phyloP scores from a whole-genome alignment of 1,284 basidiomycete species.

The Coniferiporia sulphurascens region DNA sequence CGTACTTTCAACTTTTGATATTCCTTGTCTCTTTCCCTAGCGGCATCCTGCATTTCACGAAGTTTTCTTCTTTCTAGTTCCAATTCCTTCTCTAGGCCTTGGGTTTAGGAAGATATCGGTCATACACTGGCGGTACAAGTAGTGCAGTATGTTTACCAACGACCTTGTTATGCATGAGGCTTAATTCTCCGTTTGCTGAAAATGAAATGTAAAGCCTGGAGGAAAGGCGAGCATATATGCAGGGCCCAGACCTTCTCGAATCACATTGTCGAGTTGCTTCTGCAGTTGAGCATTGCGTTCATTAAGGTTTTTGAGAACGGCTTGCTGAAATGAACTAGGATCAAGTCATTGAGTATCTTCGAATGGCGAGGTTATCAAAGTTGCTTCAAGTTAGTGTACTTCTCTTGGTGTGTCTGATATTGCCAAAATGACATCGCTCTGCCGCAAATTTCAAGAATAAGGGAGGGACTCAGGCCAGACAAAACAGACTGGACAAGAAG shows the following conservation, averaged over 20 bases:
- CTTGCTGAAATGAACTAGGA: slow-evolving; percentile 72
- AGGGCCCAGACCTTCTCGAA: slow-evolving; percentile 59
- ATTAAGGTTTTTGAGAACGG: slow-evolving; percentile 69
- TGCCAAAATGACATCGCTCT: slow-evolving; percentile 83
- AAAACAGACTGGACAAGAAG: slow-evolving; percentile 63
- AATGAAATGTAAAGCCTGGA: background rate
- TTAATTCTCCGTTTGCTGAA: slow-evolving; percentile 73
- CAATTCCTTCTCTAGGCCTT: slow-evolving; percentile 73
- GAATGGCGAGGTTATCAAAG: background rate
- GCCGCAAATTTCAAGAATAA: slow-evolving; percentile 74
- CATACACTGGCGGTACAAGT: background rate
- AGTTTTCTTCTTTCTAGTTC: slow-evolving; percentile 71
- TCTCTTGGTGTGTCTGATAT: slow-evolving; percentile 81
- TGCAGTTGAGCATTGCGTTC: slow-evolving; percentile 77
- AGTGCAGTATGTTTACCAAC: slow-evolving; percentile 37
- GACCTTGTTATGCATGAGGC: slow-evolving; percentile 59
- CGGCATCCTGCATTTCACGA: slow-evolving; percentile 65
- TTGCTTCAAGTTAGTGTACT: slow-evolving; percentile 35
- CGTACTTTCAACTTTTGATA: slow-evolving; percentile 79
- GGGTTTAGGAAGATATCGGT: background rate
- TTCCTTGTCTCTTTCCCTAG: slow-evolving; percentile 75
- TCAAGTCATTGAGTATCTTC: background rate
- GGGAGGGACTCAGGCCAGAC: slow-evolving; percentile 68
- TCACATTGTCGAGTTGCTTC: slow-evolving; percentile 75
- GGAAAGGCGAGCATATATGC: background rate